Percentiles rank a stretch among this genome's conserved stretches.
These are phyloP conservation scores for Tetracentron sinense DNA, from an alignment of 164 flowering plant genomes.

Conservation along the genomic window DNA sequence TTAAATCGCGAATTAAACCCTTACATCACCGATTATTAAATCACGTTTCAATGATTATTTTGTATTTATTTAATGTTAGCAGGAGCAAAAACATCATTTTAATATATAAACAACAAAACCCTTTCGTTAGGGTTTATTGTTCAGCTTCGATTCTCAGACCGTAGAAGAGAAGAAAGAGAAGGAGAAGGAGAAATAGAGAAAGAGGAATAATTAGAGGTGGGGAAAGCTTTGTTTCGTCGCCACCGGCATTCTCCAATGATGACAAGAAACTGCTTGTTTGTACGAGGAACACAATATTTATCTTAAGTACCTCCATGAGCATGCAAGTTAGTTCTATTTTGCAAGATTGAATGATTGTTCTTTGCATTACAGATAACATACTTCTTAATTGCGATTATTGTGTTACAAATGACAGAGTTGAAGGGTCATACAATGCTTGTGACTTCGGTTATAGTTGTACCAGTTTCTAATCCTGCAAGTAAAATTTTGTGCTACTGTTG, in stretches of 20 bases:
- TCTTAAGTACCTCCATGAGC: conserved; percentile 79
- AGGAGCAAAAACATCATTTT: too few species aligned
- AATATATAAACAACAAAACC: too few species aligned
- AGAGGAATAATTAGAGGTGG: conserved; percentile 71
- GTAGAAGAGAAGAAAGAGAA: too few species aligned
- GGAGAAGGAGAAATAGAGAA: too few species aligned
- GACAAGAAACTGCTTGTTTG: conserved; percentile 73
- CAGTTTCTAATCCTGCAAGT: conserved; percentile 42
- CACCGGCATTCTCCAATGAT: conserved; percentile 88
- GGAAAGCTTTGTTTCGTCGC: conserved; percentile 54
- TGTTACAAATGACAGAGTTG: conserved; percentile 52
- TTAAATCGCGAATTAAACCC: too few species aligned
- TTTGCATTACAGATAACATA: not conserved
- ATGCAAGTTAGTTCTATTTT: conserved; percentile 40
- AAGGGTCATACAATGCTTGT: conserved; percentile 78
- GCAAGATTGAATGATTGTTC: not conserved
- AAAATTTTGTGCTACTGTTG: conserved; percentile 66
- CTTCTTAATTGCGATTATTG: not conserved
- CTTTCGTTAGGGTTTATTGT: too few species aligned
- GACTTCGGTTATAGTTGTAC: conserved; percentile 71
- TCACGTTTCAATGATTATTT: too few species aligned
- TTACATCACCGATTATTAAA: too few species aligned
- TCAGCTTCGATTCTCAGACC: too few species aligned
- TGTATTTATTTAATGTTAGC: too few species aligned
- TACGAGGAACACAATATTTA: conserved; percentile 67